These are phyloP conservation scores for Eimeria sp. DNA, from an alignment of 169 alveolate species.

Conservation along the genomic window DNA sequence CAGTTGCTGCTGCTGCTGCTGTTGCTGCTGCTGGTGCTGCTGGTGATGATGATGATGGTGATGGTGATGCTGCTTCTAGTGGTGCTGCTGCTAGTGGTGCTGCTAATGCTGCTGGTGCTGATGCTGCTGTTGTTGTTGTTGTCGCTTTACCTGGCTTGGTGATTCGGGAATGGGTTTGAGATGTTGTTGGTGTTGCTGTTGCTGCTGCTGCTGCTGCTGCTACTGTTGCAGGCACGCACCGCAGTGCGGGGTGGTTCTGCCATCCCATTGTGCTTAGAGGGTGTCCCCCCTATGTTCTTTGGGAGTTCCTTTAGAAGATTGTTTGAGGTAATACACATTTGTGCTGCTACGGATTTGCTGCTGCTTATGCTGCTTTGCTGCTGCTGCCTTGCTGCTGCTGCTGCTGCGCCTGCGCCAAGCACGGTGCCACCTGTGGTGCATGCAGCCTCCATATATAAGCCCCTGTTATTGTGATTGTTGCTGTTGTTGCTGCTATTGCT, in stretches of 20 bases:
- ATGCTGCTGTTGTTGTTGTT: neutral
- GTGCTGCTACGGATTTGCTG: neutral
- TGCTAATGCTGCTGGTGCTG: neutral
- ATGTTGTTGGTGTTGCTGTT: neutral
- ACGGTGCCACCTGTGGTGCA: neutral
- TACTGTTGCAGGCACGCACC: constrained; percentile 29
- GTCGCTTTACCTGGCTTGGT: neutral
- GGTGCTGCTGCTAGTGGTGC: neutral
- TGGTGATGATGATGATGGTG: neutral
- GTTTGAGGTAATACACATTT: neutral
- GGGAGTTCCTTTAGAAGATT: constrained; percentile 58
- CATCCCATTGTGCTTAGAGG: constrained; percentile 47
- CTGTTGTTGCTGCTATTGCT: constrained; percentile 40
- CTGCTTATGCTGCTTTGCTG: constrained; percentile 30
- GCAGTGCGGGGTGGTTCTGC: constrained; percentile 38
- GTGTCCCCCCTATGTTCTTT: constrained; percentile 77
- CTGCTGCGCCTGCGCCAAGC: neutral
- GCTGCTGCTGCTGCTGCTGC: constrained; percentile 61
- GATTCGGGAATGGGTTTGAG: too few species aligned
- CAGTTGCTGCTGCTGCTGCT: constrained; percentile 43
- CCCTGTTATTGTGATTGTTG: neutral
- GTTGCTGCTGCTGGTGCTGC: constrained; percentile 21
- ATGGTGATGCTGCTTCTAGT: neutral
- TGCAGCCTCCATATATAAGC: neutral
- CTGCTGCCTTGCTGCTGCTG: neutral